A percentile compares a stretch with the other conserved stretches of the same genome.
Evolutionary conservation across 2,329 filamentous ascomycete species (phyloP).

Genomic region (Penicillium verrucosum): DNA sequence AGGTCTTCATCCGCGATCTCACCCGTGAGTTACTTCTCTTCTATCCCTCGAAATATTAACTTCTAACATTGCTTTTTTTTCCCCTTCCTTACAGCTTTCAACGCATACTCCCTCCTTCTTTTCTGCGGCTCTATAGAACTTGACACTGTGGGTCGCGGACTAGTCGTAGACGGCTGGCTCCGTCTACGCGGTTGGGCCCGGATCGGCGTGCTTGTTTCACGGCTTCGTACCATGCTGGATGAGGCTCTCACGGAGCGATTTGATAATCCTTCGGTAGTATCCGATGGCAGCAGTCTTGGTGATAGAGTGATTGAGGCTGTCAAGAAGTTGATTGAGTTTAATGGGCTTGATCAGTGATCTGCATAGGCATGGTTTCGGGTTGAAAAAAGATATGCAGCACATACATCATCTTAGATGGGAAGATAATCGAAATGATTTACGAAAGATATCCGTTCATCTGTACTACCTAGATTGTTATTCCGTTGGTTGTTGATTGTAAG

Average conservation of each 20-base stretch:
- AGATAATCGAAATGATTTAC: not conserved
- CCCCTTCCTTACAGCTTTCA: slow-evolving; percentile 57
- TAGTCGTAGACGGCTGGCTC: slow-evolving; percentile 91
- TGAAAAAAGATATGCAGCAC: not conserved
- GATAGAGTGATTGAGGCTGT: slow-evolving; percentile 68
- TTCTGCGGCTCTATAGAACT: slow-evolving; percentile 83
- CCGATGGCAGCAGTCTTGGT: slow-evolving; percentile 36
- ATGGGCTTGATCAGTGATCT: slow-evolving; percentile 67
- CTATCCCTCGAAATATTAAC: not conserved
- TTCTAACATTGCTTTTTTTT: slow-evolving; percentile 5
- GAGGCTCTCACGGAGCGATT: slow-evolving; percentile 76
- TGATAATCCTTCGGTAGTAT: slow-evolving; percentile 64
- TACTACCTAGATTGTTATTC: no score
- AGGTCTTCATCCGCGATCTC: slow-evolving; percentile 85
- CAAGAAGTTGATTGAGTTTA: slow-evolving; percentile 77
- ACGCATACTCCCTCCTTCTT: slow-evolving; percentile 80
- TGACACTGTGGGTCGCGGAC: slow-evolving; percentile 79
- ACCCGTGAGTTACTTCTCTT: slow-evolving; percentile 63
- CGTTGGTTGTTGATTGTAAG: no score
- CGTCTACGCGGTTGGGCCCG: slow-evolving; percentile 84
- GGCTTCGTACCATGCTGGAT: slow-evolving; percentile 83
- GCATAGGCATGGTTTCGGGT: not conserved
- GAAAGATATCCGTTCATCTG: not conserved
- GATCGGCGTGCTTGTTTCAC: slow-evolving; percentile 82
- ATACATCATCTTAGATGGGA: not conserved